Evolutionary conservation across 2,329 filamentous ascomycete species (phyloP), one percentile per base, ranked within the genome.

Genomic region (Myriosclerotinia curreyana): DNA sequence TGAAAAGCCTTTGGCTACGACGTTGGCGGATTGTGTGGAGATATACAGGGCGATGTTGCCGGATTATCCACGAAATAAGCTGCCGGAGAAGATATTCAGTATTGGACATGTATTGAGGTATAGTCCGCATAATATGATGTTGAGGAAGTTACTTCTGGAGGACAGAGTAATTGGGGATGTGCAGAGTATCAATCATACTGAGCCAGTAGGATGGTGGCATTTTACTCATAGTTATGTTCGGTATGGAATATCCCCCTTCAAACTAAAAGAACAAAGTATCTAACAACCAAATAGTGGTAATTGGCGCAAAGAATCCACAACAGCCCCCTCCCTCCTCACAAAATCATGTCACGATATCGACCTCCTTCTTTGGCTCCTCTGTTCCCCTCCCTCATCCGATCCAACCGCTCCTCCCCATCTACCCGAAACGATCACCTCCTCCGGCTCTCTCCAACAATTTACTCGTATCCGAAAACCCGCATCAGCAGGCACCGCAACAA

Each of bases 321-420:
- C 83, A n/a, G 93, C 84, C 31, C 94, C 88, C 8, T 94, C 90
- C 1, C 81, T 99, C 1, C 82, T 99, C 38, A 96, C 94, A 3
- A 99, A 98, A 77, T 96, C 91, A 65, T 98, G 95, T 71, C 95
- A 99, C 72, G 95, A 99, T 71, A 90, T 99, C 58, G 95, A 99
- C 74, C 86, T 98, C 64, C 78, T 98, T 5, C 80, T 98, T 20
- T 99, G 95, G 95, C 79, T 98, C 54, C 82, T 98, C 14, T 94
- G 88, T 73, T 90, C 91, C 0, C 76, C 82, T 0, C 72, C 79
- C 2, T 66, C 69, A 1, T 71, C 73, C 1, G 70, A 74, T 15
- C 67, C 69, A 31, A 71, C 75, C 7, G 55, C 61, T 20, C 48
- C 56, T 8, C 44, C 62, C 11, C 56, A 64, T 36, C 46, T 64